Percentiles rank a stretch among this genome's conserved stretches.
These are phyloP conservation scores for Phaeophleospora eucalypticola DNA, from an alignment of 2,329 filamentous ascomycete genomes.

Conservation along the genomic window DNA sequence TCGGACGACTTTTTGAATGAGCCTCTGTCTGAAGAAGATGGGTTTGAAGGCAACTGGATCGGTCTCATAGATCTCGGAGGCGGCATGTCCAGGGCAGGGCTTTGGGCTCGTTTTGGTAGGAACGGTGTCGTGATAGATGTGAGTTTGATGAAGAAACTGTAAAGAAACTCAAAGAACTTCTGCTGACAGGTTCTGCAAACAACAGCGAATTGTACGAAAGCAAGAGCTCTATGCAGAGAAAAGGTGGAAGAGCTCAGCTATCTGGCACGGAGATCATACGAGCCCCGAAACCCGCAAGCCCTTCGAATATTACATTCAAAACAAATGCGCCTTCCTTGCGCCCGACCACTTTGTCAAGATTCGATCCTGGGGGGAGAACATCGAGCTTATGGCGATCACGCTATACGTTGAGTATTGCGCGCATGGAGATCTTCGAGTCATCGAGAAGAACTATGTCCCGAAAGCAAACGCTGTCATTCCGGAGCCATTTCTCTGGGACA, in stretches of 20 bases:
- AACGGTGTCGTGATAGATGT: neutral
- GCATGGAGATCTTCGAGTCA: neutral
- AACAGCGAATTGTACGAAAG: neutral
- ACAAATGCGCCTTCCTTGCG: neutral
- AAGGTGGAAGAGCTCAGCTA: neutral
- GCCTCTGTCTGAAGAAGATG: neutral
- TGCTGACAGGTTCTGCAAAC: neutral
- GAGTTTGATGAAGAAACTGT: neutral
- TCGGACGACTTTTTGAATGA: no score
- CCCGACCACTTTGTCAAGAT: neutral
- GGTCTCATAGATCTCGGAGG: neutral
- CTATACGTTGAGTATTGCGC: neutral
- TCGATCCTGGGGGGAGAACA: neutral
- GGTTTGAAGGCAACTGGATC: neutral
- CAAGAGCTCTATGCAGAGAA: neutral
- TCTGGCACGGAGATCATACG: neutral
- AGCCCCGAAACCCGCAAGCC: neutral
- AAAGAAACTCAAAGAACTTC: neutral
- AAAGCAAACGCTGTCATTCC: neutral
- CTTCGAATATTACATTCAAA: neutral
- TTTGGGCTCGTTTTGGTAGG: neutral
- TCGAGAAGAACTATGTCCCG: neutral
- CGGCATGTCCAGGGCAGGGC: neutral
- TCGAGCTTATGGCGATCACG: neutral
- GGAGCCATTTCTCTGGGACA: neutral